Base-by-base conservation (phyloP, 345 rosid species). In the Boechera retrofracta region DNA sequence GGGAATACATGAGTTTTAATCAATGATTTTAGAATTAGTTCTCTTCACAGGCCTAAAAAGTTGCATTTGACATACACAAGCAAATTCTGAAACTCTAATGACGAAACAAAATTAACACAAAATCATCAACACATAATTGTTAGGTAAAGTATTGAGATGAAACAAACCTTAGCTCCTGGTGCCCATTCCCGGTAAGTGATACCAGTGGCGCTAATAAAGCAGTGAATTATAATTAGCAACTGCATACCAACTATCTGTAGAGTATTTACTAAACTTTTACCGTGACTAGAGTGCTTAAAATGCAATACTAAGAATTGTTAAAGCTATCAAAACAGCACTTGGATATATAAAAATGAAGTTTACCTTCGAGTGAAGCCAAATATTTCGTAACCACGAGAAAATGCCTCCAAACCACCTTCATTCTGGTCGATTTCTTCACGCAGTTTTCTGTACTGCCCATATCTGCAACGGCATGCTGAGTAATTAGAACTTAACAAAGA, bases 121-220 rank as follows among this genome's bases (percentile, higher is more conserved):
- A 29, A 13, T 28, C 55, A 52, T 10, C 29, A 36, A 36, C 10
- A 16, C 4, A 35, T 13, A 39, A 51, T 59, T 9, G 4, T 8
- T 38, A 38, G 54, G n/a, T 31, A 60, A n/a, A 67, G 32, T 55
- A 75, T 15, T 28, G 58, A 48, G 41, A 72, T 61, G 45, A 69
- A 71, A 86, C 89, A 75, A 69, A 94, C 98, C 97, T 82, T 89
- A 29, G 98, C 98, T 89, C 95, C 98, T 1, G 98, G 98, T 58
- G 98, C 97, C 98, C 98, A 94, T 82, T 94, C 98, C 72, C 97
- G 82, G 76, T 92, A 94, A 52, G 95, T 92, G 83, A 90, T 83
- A 67, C 98, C 98, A 56, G 87, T 87, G 79, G 80, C 87, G 80
- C 98, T 92, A 88, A 75, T 85, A 83, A 84, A 67, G 32, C 80